A percentile compares a stretch with the other conserved stretches of the same genome.
phyloP scores from a whole-genome alignment of 441 rosid species.

The Syzygium syzygioides region DNA sequence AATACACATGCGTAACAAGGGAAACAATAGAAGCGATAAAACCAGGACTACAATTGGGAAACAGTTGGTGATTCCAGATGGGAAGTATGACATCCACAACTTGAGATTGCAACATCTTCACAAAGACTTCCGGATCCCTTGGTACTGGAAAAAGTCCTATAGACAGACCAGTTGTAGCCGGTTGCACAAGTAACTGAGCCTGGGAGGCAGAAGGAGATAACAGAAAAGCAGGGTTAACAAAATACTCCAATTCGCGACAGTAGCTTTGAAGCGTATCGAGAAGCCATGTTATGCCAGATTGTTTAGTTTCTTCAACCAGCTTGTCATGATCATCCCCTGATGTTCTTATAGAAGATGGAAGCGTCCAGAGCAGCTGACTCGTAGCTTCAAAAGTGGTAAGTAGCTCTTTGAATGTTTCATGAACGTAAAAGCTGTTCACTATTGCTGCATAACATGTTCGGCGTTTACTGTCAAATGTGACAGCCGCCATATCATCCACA shows the following conservation, averaged over 20 bases:
- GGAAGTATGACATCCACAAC: slow-evolving; percentile 86
- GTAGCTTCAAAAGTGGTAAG: slow-evolving; percentile 97
- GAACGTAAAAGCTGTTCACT: slow-evolving; percentile 88
- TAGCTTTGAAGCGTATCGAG: slow-evolving; percentile 82
- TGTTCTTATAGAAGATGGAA: slow-evolving; percentile 50
- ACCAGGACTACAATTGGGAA: slow-evolving; percentile 69
- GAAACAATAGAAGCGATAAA: slow-evolving; percentile 73
- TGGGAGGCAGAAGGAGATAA: slow-evolving; percentile 79
- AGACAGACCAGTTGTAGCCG: slow-evolving; percentile 81
- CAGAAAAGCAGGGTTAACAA: slow-evolving; percentile 74
- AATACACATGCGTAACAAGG: slow-evolving; percentile 73
- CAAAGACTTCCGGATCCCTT: slow-evolving; percentile 87
- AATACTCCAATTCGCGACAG: slow-evolving; percentile 76
- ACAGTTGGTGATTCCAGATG: slow-evolving; percentile 85
- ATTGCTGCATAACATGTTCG: slow-evolving; percentile 78
- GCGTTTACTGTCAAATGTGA: slow-evolving; percentile 81
- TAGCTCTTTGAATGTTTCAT: slow-evolving; percentile 84
- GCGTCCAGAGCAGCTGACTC: slow-evolving; percentile 81
- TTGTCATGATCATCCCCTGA: slow-evolving; percentile 56
- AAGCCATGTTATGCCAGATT: slow-evolving; percentile 68
- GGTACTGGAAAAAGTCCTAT: slow-evolving; percentile 90
- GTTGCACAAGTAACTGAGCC: slow-evolving; percentile 91
- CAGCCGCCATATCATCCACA: slow-evolving; percentile 78
- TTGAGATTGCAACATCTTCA: slow-evolving; percentile 83
- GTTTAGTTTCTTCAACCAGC: slow-evolving; percentile 59